These are phyloP conservation scores for Ophiorrhiza pumila DNA, from an alignment of 257 asterid species.

Conservation along the genomic window DNA sequence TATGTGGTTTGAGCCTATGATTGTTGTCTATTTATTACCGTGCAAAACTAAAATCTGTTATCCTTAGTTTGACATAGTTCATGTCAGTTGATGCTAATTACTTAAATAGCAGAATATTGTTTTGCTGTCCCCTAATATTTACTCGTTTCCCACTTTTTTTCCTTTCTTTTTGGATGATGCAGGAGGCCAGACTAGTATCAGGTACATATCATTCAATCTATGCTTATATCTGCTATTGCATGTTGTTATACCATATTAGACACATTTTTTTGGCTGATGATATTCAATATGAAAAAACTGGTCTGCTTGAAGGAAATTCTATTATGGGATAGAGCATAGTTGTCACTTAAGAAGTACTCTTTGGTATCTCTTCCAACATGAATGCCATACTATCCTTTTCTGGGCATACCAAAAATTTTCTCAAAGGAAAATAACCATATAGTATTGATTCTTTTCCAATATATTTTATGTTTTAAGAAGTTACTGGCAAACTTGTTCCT, in stretches of 20 bases:
- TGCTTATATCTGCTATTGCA: constrained; percentile 17
- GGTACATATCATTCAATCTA: constrained; percentile 41
- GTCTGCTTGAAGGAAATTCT: not conserved
- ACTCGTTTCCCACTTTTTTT: not conserved
- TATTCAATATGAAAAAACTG: not conserved
- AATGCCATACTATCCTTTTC: not conserved
- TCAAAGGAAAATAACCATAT: not conserved
- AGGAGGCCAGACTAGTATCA: constrained; percentile 99
- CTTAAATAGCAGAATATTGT: not conserved
- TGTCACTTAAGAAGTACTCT: not conserved
- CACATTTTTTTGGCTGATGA: not conserved
- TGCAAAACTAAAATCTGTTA: not conserved
- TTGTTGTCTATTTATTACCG: not conserved
- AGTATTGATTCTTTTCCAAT: not conserved
- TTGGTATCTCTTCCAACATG: not conserved
- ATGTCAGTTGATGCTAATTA: not conserved
- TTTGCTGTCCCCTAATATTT: not conserved
- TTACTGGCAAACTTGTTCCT: not conserved
- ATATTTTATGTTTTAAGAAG: not conserved
- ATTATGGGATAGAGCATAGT: not conserved
- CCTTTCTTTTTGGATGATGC: constrained; percentile 30
- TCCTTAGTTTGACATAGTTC: not conserved
- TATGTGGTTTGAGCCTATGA: not conserved
- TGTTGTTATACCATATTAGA: not conserved
- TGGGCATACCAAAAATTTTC: not conserved